These are phyloP conservation scores for Rossbeevera mucosa DNA, from an alignment of 768 basidiomycete species.

Conservation along the genomic window DNA sequence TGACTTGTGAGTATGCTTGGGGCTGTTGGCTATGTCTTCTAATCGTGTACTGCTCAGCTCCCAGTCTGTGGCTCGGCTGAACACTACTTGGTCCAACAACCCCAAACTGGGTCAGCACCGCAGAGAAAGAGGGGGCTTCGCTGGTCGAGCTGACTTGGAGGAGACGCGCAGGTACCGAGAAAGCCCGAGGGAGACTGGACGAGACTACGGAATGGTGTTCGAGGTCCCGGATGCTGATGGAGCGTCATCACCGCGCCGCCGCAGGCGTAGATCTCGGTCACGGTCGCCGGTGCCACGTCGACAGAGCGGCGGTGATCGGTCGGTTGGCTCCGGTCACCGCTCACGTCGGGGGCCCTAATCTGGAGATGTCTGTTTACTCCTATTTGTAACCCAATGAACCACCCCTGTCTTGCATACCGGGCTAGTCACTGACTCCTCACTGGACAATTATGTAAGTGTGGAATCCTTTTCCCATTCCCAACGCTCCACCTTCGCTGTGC, in stretches of 20 bases:
- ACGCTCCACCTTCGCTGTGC: not conserved
- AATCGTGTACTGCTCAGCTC: slow-evolving; percentile 47
- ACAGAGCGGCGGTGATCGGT: slow-evolving; percentile 25
- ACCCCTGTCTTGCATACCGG: slow-evolving; percentile 14
- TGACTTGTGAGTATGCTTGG: slow-evolving; percentile 71
- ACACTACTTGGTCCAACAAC: slow-evolving; percentile 78
- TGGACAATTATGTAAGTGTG: slow-evolving; percentile 24
- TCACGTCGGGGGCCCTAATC: slow-evolving; percentile 11
- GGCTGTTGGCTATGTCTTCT: slow-evolving; percentile 8
- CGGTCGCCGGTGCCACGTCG: slow-evolving; percentile 21
- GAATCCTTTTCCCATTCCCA: not conserved
- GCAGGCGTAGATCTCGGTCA: slow-evolving; percentile 41
- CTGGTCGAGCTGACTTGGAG: slow-evolving; percentile 72
- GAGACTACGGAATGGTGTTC: slow-evolving; percentile 76
- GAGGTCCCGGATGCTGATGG: slow-evolving; percentile 50
- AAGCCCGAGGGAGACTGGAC: slow-evolving; percentile 28
- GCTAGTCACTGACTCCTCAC: slow-evolving; percentile 2
- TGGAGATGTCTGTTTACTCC: slow-evolving; percentile 15
- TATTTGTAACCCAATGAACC: slow-evolving; percentile 18
- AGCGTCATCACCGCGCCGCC: slow-evolving; percentile 27
- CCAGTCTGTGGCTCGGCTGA: slow-evolving; percentile 89
- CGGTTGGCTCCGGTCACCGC: slow-evolving; percentile 34
- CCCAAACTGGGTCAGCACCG: slow-evolving; percentile 47
- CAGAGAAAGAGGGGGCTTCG: slow-evolving; percentile 47
- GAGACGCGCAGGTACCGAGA: slow-evolving; percentile 62